Conservation (phyloP, 495 filamentous ascomycete species). For the Penicillium bovifimosum region DNA sequence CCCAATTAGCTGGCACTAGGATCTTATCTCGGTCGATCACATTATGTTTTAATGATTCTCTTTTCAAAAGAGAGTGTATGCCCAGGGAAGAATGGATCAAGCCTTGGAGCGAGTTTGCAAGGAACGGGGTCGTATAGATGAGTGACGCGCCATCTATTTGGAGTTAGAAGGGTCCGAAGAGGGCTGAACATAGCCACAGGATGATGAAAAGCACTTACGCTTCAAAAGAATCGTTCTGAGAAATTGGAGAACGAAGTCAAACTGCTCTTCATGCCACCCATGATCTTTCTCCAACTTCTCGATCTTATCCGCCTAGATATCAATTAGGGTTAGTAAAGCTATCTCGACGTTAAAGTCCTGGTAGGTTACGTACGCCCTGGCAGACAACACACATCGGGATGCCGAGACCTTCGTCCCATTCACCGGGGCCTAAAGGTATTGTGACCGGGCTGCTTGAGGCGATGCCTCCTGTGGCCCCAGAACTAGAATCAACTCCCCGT, state of each 20-base stretch:
- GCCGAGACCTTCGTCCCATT: constrained; percentile 90
- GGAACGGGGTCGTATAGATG: constrained; percentile 81
- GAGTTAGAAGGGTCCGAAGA: constrained; percentile 15
- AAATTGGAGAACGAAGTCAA: constrained; percentile 87
- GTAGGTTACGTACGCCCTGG: constrained; percentile 65
- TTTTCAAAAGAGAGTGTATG: constrained; percentile 81
- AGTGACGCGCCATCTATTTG: constrained; percentile 76
- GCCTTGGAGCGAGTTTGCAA: constrained; percentile 70
- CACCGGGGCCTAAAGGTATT: constrained; percentile 79
- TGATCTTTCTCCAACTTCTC: constrained; percentile 80
- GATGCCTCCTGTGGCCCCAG: constrained; percentile 40
- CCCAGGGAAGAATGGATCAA: constrained; percentile 83
- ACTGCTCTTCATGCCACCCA: constrained; percentile 88
- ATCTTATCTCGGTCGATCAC: constrained; percentile 95
- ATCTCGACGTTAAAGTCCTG: too few relatives aligned
- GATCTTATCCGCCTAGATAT: constrained; percentile 73
- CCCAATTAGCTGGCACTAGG: constrained; percentile 92
- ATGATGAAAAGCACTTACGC: constrained; percentile 48
- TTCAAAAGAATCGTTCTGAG: constrained; percentile 79
- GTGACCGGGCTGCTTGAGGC: constrained; percentile 50
- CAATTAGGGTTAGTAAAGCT: constrained; percentile 19
- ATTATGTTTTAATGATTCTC: constrained; percentile 83
- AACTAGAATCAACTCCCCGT: constrained; percentile 36
- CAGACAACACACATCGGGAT: constrained; percentile 89
- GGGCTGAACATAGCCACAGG: neutral